Conservation (phyloP, 352 stramenopile species). For the Pythium coloratum region DNA sequence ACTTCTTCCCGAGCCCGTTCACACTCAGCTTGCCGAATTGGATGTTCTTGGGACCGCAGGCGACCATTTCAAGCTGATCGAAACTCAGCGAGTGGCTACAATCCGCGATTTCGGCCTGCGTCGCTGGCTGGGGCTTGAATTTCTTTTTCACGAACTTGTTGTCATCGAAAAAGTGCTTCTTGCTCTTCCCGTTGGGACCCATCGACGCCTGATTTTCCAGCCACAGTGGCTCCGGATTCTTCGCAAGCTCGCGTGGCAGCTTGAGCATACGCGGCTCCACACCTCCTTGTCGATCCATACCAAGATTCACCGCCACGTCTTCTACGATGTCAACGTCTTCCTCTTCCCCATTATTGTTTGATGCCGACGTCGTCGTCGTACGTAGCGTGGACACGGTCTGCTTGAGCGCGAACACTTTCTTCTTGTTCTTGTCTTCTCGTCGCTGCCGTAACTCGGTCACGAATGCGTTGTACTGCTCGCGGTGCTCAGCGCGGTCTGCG, state of each 20-base stretch:
- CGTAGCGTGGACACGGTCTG: conserved; percentile 44
- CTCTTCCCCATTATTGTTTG: conserved; percentile 33
- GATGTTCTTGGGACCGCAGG: conserved; percentile 78
- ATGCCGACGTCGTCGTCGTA: conserved; percentile 23
- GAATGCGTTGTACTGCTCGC: conserved; percentile 70
- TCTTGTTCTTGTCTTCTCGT: conserved; percentile 31
- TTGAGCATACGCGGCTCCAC: conserved; percentile 44
- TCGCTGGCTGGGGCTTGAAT: conserved; percentile 87
- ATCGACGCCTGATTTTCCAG: conserved; percentile 33
- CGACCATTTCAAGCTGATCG: conserved; percentile 72
- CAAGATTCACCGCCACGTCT: conserved; percentile 43
- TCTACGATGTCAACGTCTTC: conserved; percentile 48
- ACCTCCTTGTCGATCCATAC: conserved; percentile 47
- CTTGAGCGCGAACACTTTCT: conserved; percentile 40
- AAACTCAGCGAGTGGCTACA: conserved; percentile 69
- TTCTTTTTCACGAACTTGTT: conserved; percentile 92
- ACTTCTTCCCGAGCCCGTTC: conserved; percentile 75
- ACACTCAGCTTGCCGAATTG: conserved; percentile 93
- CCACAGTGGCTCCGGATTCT: conserved; percentile 67
- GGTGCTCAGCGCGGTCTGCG: conserved; percentile 61
- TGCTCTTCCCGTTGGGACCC: conserved; percentile 20
- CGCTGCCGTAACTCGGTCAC: conserved; percentile 43
- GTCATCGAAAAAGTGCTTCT: conserved; percentile 75
- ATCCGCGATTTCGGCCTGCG: conserved; percentile 89
- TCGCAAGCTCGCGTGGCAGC: conserved; percentile 41